Percentiles rank a stretch among this genome's conserved stretches.
Conservation (phyloP, 2,329 filamentous ascomycete genomes). For the Neospermospora avenae region DNA sequence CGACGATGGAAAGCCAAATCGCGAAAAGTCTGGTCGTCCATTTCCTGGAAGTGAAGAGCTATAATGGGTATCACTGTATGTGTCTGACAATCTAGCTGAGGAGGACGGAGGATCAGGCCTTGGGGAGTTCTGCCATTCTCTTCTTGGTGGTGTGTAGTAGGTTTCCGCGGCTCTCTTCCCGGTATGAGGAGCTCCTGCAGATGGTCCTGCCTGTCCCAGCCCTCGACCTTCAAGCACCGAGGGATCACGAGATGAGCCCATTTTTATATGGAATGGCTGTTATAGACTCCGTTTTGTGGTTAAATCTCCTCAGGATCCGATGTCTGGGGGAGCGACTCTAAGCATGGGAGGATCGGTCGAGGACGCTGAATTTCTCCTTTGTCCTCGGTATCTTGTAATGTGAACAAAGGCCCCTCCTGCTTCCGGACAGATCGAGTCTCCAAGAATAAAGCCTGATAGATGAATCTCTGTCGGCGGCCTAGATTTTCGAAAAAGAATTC, state of each 20-base stretch:
- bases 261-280: neutral
- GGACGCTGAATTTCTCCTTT: too few species aligned
- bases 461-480: too few species aligned
- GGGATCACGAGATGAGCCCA: neutral
- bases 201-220: neutral
- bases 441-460: too few species aligned
- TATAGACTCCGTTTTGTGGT: too few species aligned
- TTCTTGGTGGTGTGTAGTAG: neutral
- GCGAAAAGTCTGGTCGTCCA: neutral
- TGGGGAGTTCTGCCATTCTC: neutral
- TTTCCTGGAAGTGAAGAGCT: neutral
- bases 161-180: neutral
- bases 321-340: too few species aligned
- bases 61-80: neutral
- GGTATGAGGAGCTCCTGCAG: neutral
- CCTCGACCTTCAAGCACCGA: neutral
- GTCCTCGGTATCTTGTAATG: too few species aligned
- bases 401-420: too few species aligned
- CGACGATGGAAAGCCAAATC: neutral
- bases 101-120: neutral
- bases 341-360: too few species aligned
- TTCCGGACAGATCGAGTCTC: too few species aligned
- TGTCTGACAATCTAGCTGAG: neutral
- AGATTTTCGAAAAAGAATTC: too few species aligned
- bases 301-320: too few species aligned